phyloP scores from a whole-genome alignment of 1,139 yeast species.

The Pichia sorboxylosa region DNA sequence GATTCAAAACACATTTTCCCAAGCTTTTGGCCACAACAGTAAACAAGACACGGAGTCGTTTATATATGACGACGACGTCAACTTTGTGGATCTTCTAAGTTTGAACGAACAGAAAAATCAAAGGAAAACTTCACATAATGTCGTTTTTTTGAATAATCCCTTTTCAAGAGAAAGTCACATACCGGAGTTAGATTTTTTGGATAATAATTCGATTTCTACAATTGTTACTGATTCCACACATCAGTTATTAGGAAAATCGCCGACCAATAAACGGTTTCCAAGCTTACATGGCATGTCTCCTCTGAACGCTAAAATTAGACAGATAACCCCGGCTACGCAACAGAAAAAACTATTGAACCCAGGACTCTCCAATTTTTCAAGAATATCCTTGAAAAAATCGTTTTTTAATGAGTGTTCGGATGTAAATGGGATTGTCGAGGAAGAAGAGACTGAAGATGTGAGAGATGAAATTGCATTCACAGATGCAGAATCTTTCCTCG shows the following conservation, averaged over 20 bases:
- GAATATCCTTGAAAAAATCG: conserved; percentile 8
- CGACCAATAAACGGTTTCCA: conserved; percentile 4
- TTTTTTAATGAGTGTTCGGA: conserved; percentile 1
- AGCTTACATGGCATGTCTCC: conserved; percentile 3
- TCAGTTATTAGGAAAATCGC: conserved; percentile 2
- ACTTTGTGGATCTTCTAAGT: conserved; percentile 7
- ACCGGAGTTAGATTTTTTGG: conserved; percentile 10
- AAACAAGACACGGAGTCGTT: conserved; percentile 18
- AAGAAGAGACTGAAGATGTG: conserved; percentile 4
- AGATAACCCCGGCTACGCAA: too few relatives aligned
- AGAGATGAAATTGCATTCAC: conserved; percentile 15
- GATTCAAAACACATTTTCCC: background rate
- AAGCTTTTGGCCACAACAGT: background rate
- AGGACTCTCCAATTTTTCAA: conserved; percentile 1
- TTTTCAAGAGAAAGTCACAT: conserved; percentile 2
- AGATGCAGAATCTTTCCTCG: conserved; percentile 17
- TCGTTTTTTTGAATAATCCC: conserved; percentile 2
- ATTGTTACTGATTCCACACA: conserved; percentile 2
- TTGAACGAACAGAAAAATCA: conserved; percentile 4
- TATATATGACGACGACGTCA: conserved; percentile 15
- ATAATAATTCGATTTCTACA: conserved; percentile 8
- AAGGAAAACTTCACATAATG: conserved; percentile 3
- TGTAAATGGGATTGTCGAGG: background rate
- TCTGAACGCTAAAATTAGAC: conserved; percentile 9
- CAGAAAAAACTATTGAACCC: conserved; percentile 5